A percentile compares a stretch with the other conserved stretches of the same genome.
phyloP scores from a whole-genome alignment of 202 grass and related monocot genomes.

The Dendrocalamus latiflorus region DNA sequence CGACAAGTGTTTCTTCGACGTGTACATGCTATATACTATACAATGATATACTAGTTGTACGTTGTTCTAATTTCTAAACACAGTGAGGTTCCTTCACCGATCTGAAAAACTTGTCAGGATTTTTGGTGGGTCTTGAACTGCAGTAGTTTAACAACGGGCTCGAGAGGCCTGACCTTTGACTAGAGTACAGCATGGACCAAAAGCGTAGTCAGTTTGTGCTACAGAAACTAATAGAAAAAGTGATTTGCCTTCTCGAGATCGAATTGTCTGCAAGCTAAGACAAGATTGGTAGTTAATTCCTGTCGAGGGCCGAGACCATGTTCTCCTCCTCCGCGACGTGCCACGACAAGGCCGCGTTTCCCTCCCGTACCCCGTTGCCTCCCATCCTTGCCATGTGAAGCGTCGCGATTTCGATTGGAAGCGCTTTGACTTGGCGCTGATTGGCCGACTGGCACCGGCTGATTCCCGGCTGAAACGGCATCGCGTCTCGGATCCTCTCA shows the following conservation, averaged over 20 bases:
- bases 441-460: slow-evolving; percentile 18
- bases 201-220: background rate
- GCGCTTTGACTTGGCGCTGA: slow-evolving; percentile 33
- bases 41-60: no score
- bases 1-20: no score
- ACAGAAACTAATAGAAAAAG: background rate
- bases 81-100: no score
- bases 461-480: background rate
- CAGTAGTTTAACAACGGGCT: no score
- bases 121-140: no score
- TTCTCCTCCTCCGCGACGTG: slow-evolving; percentile 6
- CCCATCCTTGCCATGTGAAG: background rate
- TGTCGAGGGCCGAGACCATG: background rate
- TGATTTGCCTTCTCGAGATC: slow-evolving; percentile 34
- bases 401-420: background rate
- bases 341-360: slow-evolving; percentile 6
- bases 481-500: slow-evolving; percentile 25
- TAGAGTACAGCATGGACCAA: slow-evolving; percentile 1
- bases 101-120: no score
- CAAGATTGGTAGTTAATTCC: background rate
- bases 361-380: no score
- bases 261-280: slow-evolving; percentile 27
- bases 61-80: no score
- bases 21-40: no score
- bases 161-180: background rate